A percentile compares a stretch with the other conserved stretches of the same genome.
Evolutionary conservation across 176 grass and related monocot species (phyloP).

Genomic region (Calamus simplicifolius): DNA sequence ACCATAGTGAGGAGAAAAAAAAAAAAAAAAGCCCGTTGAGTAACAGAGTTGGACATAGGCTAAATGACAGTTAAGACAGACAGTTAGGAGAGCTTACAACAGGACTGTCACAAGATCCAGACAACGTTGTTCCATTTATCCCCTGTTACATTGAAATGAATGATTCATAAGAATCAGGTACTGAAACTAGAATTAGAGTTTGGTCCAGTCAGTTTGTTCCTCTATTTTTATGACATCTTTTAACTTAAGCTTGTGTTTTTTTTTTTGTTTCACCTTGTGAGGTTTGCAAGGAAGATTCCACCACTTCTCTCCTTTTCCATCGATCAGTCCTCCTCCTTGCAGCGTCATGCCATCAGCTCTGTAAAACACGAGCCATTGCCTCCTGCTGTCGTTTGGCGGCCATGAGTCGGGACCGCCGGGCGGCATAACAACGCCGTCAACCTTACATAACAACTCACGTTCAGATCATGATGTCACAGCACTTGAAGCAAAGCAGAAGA

Average conservation of each 20-base stretch:
- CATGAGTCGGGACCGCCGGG: slow-evolving; percentile 55
- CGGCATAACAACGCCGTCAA: slow-evolving; percentile 72
- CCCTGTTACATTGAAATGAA: slow-evolving; percentile 16
- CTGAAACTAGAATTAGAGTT: too few species aligned
- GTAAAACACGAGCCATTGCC: slow-evolving; percentile 94
- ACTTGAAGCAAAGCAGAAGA: too few species aligned
- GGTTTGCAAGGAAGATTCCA: slow-evolving; percentile 96
- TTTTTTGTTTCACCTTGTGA: slow-evolving; percentile 65
- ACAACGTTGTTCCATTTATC: slow-evolving; percentile 30
- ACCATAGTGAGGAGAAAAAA: not conserved
- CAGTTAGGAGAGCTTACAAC: slow-evolving; percentile 59
- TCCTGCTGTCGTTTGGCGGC: slow-evolving; percentile 48
- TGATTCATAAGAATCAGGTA: too few species aligned
- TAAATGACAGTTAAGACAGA: slow-evolving; percentile 33
- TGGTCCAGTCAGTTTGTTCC: too few species aligned
- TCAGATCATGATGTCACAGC: too few species aligned
- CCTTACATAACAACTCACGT: slow-evolving; percentile 4
- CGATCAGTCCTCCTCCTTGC: slow-evolving; percentile 66
- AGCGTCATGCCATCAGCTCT: slow-evolving; percentile 45
- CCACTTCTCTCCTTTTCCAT: slow-evolving; percentile 91
- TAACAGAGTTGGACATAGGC: too few species aligned
- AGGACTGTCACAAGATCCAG: slow-evolving; percentile 79
- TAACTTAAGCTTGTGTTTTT: not conserved
- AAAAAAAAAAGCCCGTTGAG: too few species aligned
- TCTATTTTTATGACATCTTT: too few species aligned